Conservation (phyloP, 164 flowering plant species). For the Sedum album region DNA sequence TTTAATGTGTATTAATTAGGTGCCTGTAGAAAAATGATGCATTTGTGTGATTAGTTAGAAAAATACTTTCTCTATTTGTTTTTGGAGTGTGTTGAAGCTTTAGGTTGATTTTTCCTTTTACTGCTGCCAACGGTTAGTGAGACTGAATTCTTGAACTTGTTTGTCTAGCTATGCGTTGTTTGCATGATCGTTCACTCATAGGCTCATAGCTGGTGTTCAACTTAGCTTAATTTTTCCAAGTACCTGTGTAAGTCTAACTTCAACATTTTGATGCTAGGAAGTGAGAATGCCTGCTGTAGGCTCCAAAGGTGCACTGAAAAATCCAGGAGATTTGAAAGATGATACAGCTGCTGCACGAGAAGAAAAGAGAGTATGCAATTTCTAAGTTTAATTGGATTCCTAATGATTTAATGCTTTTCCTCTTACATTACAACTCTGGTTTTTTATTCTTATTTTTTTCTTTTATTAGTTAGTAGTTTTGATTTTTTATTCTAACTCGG, state of each 20-base stretch:
- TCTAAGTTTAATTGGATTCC: not conserved
- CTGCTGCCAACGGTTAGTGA: not conserved
- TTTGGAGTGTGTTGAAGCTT: not conserved
- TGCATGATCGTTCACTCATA: too few relatives aligned
- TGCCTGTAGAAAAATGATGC: not conserved
- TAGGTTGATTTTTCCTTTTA: not conserved
- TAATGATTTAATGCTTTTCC: not conserved
- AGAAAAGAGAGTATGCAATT: slow-evolving; percentile 59
- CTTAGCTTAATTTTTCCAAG: not conserved
- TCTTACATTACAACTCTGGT: not conserved
- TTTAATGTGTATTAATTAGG: not conserved
- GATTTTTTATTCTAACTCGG: too few relatives aligned
- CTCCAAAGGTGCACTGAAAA: slow-evolving; percentile 66
- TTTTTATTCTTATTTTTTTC: not conserved
- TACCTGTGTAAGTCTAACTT: not conserved
- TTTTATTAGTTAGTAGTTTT: not conserved
- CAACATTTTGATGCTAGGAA: slow-evolving; percentile 49
- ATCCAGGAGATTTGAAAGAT: slow-evolving; percentile 79
- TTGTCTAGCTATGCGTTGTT: too few relatives aligned
- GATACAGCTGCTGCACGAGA: slow-evolving; percentile 77
- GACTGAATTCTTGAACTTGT: not conserved
- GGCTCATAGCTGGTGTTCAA: not conserved
- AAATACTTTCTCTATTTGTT: not conserved
- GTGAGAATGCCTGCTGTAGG: slow-evolving; percentile 98
- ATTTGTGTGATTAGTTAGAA: not conserved